These are phyloP conservation scores for Fusarium phyllophilum DNA, from an alignment of 2,329 filamentous ascomycete species.

Conservation along the genomic window DNA sequence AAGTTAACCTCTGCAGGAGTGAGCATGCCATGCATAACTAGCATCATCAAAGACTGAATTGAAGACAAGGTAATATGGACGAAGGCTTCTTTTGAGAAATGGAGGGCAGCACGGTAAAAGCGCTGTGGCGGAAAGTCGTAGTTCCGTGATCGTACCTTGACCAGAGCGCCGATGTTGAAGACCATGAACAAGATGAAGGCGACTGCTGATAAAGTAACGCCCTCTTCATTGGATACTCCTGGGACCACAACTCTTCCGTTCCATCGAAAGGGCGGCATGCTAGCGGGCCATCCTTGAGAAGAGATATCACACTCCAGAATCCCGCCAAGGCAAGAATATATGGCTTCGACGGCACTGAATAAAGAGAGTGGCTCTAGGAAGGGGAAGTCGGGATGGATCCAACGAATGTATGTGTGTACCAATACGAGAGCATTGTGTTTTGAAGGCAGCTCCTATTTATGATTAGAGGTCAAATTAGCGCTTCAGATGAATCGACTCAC, in stretches of 20 bases:
- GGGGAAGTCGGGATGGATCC: neutral
- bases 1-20: neutral
- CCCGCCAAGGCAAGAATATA: neutral
- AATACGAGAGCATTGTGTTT: neutral
- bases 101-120: neutral
- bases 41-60: neutral
- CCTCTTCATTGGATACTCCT: neutral
- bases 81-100: neutral
- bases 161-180: neutral
- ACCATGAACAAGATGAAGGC: neutral
- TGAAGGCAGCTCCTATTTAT: neutral
- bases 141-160: neutral
- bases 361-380: neutral
- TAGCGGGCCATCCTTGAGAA: neutral
- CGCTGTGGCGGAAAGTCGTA: neutral
- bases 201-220: neutral
- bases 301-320: neutral
- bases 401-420: neutral
- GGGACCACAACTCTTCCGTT: neutral
- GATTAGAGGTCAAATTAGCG: neutral
- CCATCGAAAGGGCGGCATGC: neutral
- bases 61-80: neutral
- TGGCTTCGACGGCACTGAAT: neutral
- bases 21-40: neutral
- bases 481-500: accelerated